A percentile compares a stretch with the other conserved stretches of the same genome.
These are phyloP conservation scores for Nakaseomyces uthaithaninus DNA, from an alignment of 1,139 yeast genomes.

Conservation along the genomic window DNA sequence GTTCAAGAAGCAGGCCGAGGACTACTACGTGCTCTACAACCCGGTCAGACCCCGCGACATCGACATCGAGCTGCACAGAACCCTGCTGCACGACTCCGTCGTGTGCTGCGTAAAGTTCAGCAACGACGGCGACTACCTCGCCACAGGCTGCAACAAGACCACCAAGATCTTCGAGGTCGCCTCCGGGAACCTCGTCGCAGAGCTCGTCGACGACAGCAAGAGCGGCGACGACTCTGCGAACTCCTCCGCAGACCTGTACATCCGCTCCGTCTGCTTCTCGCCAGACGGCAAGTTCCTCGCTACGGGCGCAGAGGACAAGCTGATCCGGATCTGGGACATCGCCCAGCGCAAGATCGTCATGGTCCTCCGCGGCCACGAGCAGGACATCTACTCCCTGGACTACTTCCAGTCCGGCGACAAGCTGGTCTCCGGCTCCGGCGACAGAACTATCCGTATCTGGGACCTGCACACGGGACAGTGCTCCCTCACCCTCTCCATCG, in stretches of 20 bases:
- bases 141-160: slow-evolving; percentile 94
- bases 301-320: slow-evolving; percentile 96
- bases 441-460: slow-evolving; percentile 95
- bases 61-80: slow-evolving; percentile 83
- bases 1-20: slow-evolving; percentile 75
- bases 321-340: slow-evolving; percentile 95
- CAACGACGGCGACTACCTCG: slow-evolving; percentile 84
- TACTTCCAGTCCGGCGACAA: slow-evolving; percentile 93
- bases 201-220: slow-evolving; percentile 69
- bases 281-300: slow-evolving; percentile 95
- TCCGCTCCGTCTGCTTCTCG: slow-evolving; percentile 90
- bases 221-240: slow-evolving; percentile 1
- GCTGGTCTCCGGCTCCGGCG: slow-evolving; percentile 94
- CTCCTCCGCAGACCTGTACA: slow-evolving; percentile 56
- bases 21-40: slow-evolving; percentile 84
- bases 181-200: slow-evolving; percentile 84
- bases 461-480: slow-evolving; percentile 89
- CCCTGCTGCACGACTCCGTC: slow-evolving; percentile 85
- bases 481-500: slow-evolving; percentile 79
- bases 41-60: slow-evolving; percentile 70
- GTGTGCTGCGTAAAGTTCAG: slow-evolving; percentile 96
- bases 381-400: slow-evolving; percentile 92
- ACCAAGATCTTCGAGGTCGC: slow-evolving; percentile 92
- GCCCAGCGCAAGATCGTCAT: slow-evolving; percentile 78
- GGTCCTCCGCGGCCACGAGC: slow-evolving; percentile 91